Evolutionary conservation across 139 green algal species (phyloP).

Genomic region (Edaphochlamys debaryana): DNA sequence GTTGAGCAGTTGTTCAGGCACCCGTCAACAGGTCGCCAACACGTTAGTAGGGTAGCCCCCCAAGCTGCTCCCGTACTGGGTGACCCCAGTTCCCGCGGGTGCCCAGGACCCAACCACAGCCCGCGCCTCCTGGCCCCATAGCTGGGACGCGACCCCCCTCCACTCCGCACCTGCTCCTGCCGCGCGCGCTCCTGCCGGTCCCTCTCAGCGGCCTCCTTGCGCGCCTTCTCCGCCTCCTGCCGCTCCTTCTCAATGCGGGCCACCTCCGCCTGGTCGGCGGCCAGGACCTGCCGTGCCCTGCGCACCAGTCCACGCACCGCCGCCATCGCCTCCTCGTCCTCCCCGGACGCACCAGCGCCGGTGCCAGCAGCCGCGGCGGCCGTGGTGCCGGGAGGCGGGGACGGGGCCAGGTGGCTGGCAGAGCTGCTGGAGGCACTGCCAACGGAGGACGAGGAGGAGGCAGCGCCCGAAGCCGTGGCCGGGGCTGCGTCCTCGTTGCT

Average conservation of each 20-base stretch:
- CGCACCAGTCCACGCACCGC: slow-evolving; percentile 48
- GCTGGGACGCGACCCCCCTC: too few relatives aligned
- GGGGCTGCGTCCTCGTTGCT: too few relatives aligned
- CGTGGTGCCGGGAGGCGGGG: too few relatives aligned
- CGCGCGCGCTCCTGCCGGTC: slow-evolving; percentile 35
- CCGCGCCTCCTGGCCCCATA: too few relatives aligned
- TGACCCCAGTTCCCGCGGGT: too few relatives aligned
- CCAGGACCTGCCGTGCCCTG: slow-evolving; percentile 47
- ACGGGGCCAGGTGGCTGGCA: too few relatives aligned
- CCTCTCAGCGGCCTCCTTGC: slow-evolving; percentile 47
- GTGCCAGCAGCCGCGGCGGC: too few relatives aligned
- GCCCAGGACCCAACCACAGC: too few relatives aligned
- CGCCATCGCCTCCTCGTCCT: not conserved
- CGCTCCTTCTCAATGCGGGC: slow-evolving; percentile 44
- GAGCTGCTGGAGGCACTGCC: not conserved
- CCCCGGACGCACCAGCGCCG: not conserved
- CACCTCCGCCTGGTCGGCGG: slow-evolving; percentile 57
- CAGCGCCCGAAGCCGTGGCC: too few relatives aligned
- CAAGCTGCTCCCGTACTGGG: too few relatives aligned
- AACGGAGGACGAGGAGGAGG: too few relatives aligned
- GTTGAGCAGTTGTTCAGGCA: not conserved
- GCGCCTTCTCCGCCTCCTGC: slow-evolving; percentile 45
- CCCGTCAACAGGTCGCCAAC: not conserved
- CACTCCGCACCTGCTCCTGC: slow-evolving; percentile 33
- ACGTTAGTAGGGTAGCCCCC: too few relatives aligned